Percentiles rank a stretch among this genome's conserved stretches.
Evolutionary conservation across 352 stramenopile species (phyloP).

Genomic region (Phytophthora litchii): DNA sequence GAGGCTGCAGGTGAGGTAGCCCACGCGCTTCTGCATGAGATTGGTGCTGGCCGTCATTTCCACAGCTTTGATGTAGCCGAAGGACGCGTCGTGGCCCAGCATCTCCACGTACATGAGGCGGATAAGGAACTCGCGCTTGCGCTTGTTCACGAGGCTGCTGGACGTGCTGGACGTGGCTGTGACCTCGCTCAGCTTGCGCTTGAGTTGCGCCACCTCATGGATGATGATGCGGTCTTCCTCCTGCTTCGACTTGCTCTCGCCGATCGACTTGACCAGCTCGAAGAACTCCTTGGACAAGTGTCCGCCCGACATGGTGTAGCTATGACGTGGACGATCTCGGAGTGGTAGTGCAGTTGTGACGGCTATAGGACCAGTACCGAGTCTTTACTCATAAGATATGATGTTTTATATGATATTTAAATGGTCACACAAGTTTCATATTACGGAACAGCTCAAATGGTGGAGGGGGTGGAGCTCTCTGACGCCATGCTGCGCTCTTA

Average conservation of each 20-base stretch:
- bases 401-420: not conserved
- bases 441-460: not conserved
- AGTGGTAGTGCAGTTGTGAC: conserved; percentile 23
- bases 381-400: not conserved
- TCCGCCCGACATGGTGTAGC: conserved; percentile 79
- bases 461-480: conserved; percentile 48
- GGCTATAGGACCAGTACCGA: conserved; percentile 33
- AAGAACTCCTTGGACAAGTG: conserved; percentile 99
- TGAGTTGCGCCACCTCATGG: conserved; percentile 95
- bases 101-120: conserved; percentile 99
- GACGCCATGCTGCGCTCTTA: conserved; percentile 72
- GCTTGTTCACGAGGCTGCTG: conserved; percentile 90
- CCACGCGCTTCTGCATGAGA: conserved; percentile 98
- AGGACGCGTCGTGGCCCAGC: conserved; percentile 99
- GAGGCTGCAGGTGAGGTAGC: conserved; percentile 95
- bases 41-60: conserved; percentile 98
- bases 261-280: conserved; percentile 99
- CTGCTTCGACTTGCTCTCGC: conserved; percentile 99
- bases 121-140: conserved; percentile 99
- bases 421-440: conserved; percentile 5
- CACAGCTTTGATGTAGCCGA: conserved; percentile 98
- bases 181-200: conserved; percentile 94
- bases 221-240: conserved; percentile 99
- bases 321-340: conserved; percentile 27
- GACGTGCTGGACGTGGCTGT: conserved; percentile 77